Base-by-base conservation (phyloP, 1,284 basidiomycete genomes). In the Marasmius tenuissimus region DNA sequence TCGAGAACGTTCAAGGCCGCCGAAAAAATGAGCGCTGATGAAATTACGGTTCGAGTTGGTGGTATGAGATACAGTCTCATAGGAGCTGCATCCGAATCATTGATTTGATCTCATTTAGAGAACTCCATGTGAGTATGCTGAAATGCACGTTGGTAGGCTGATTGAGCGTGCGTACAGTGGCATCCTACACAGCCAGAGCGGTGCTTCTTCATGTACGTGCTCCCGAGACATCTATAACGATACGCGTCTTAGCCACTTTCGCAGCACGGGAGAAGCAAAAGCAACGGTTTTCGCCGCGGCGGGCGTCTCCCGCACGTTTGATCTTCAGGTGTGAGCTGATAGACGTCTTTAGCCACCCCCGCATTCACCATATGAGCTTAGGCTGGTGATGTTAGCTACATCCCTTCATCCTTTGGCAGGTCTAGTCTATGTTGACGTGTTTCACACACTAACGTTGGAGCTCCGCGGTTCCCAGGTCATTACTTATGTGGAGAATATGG, bases 401-500 rank as follows among this genome's bases (percentile, higher is more conserved):
- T 85, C 9, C 83, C 83, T 0, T 74, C 81, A 6, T 79, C 82
- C 6, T 84, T 73, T 56, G 84, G 82, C 82, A 63, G 55, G 64
- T 58, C 20, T 18, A n/a, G 38, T 18, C 22, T 4, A 58, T 51
- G 54, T 16, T 60, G n/a, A 42, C 18, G 57, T 22, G 18, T 59
- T 62, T 47, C 45, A 16, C 45, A 47, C 45, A n/a, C 45, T 47
- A n/a, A 47, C 16, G 16, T 4, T 20, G 45, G 45, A 47, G 8
- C 20, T 8, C 45, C 45, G 45, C 45, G 45, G 37, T 61, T 48
- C 65, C 50, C 61, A 81, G 86, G 84, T 0, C 89, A 90, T 69
- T 89, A n/a, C n/a, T n/a, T n/a, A 90, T 67, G 76, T 20, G 33
- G 86, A 90, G 73, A 89, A 89, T 69, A 85, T 82, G 1, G 87